These are phyloP conservation scores for Leccinum pellstonianum DNA, from an alignment of 768 basidiomycete species.

Conservation along the genomic window DNA sequence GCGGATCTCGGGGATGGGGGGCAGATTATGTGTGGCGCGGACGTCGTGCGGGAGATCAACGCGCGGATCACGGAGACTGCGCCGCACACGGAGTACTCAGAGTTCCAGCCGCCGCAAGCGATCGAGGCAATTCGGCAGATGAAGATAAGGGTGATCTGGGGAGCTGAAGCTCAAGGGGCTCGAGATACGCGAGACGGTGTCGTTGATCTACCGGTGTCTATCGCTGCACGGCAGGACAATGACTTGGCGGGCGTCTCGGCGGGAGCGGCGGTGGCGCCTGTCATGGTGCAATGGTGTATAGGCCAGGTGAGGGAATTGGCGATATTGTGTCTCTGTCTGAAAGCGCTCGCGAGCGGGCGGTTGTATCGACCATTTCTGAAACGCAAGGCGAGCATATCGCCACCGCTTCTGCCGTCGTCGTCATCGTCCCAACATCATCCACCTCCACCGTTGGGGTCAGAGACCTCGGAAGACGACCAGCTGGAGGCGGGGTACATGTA, in stretches of 20 bases:
- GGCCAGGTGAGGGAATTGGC: constrained; percentile 74
- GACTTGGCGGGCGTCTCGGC: constrained; percentile 32
- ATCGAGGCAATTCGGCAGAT: constrained; percentile 75
- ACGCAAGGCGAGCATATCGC: constrained; percentile 31
- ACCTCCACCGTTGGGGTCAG: neutral
- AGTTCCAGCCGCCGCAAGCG: constrained; percentile 53
- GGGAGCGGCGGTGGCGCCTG: constrained; percentile 10
- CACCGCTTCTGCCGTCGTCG: constrained; percentile 3
- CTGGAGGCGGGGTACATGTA: too few relatives aligned
- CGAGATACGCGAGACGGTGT: constrained; percentile 85
- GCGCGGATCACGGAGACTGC: constrained; percentile 56
- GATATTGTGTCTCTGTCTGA: constrained; percentile 71
- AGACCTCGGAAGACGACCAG: too few relatives aligned
- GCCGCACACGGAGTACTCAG: constrained; percentile 59
- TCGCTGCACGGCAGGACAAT: constrained; percentile 69
- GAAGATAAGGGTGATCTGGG: constrained; percentile 68
- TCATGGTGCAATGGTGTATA: constrained; percentile 55
- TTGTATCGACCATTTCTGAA: constrained; percentile 50
- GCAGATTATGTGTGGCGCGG: constrained; percentile 85
- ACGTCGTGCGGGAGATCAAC: constrained; percentile 79
- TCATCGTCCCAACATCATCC: neutral
- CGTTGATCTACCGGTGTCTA: constrained; percentile 73
- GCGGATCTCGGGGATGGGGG: constrained; percentile 84
- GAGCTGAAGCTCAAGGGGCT: constrained; percentile 94
- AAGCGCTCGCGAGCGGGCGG: constrained; percentile 65